These are phyloP conservation scores for Kluyveromyces lactis DNA, from an alignment of 805 yeast species.

Conservation along the genomic window DNA sequence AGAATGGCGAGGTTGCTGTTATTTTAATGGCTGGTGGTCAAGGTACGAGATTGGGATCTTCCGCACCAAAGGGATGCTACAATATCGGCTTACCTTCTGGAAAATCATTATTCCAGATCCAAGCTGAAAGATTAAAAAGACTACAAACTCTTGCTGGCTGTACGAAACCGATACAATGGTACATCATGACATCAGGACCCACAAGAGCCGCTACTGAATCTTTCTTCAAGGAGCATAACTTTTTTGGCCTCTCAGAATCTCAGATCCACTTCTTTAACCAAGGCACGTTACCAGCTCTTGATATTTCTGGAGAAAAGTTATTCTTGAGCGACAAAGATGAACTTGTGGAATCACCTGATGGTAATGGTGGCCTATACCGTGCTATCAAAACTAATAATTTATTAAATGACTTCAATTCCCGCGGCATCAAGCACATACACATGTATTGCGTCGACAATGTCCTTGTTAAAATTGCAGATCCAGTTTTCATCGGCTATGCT, in stretches of 20 bases:
- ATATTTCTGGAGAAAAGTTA: conserved; percentile 58
- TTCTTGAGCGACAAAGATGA: conserved; percentile 47
- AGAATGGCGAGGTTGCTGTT: conserved; percentile 72
- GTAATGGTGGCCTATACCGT: conserved; percentile 93
- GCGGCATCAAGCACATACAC: conserved; percentile 81
- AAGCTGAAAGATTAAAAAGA: conserved; percentile 73
- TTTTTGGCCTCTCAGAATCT: conserved; percentile 56
- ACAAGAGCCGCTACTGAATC: conserved; percentile 68
- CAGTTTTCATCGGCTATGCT: conserved; percentile 76
- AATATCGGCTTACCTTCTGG: conserved; percentile 77
- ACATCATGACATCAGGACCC: conserved; percentile 91
- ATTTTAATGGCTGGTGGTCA: conserved; percentile 97
- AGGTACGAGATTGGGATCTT: conserved; percentile 89
- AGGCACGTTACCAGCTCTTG: conserved; percentile 89
- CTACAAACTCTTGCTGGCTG: conserved; percentile 38
- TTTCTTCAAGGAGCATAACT: conserved; percentile 52
- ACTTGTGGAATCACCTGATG: conserved; percentile 88
- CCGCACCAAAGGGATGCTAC: conserved; percentile 89
- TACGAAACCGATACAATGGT: conserved; percentile 53
- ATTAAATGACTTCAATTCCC: conserved; percentile 54
- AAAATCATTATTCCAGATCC: conserved; percentile 83
- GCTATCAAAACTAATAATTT: conserved; percentile 63
- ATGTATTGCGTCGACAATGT: conserved; percentile 97
- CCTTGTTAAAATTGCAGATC: conserved; percentile 88
- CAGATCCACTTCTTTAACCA: conserved; percentile 83